Conservation (phyloP, 1,284 basidiomycete genomes). For the Phylloboletellus chloephorus region DNA sequence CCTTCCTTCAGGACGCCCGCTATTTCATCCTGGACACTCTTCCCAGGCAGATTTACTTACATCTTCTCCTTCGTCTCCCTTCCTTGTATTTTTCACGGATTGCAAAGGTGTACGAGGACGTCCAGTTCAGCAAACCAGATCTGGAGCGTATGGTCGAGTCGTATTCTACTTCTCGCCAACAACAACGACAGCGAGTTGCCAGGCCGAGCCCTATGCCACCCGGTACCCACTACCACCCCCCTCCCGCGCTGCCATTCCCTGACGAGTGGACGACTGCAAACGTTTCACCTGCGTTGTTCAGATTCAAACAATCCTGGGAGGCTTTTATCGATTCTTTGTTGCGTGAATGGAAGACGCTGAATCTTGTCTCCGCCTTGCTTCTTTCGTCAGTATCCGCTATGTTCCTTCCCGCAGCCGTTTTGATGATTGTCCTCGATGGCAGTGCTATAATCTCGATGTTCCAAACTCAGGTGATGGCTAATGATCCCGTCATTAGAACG, state of each 20-base stretch:
- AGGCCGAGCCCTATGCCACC: constrained; percentile 29
- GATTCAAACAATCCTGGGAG: constrained; percentile 72
- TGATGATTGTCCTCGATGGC: background rate
- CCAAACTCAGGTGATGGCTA: constrained; percentile 54
- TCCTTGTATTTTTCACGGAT: constrained; percentile 71
- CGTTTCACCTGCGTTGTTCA: constrained; percentile 54
- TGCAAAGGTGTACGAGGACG: constrained; percentile 64
- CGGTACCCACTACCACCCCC: constrained; percentile 17
- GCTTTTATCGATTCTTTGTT: constrained; percentile 62
- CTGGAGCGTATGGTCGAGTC: constrained; percentile 61
- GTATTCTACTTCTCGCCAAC: constrained; percentile 25
- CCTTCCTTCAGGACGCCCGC: constrained; percentile 20
- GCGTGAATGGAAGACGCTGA: constrained; percentile 73
- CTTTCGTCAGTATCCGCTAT: constrained; percentile 48
- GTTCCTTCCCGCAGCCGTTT: background rate
- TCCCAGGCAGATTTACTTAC: constrained; percentile 57
- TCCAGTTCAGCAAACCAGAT: constrained; percentile 68
- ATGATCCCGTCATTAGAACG: constrained; percentile 62
- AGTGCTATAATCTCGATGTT: constrained; percentile 75
- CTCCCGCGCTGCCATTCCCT: constrained; percentile 45
- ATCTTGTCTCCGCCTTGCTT: constrained; percentile 66
- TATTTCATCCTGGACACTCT: constrained; percentile 41
- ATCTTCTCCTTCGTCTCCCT: constrained; percentile 62
- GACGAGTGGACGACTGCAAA: constrained; percentile 57
- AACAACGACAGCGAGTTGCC: constrained; percentile 15